Evolutionary conservation across 495 filamentous ascomycete species (phyloP).

Genomic region (Xylaria intraflava): DNA sequence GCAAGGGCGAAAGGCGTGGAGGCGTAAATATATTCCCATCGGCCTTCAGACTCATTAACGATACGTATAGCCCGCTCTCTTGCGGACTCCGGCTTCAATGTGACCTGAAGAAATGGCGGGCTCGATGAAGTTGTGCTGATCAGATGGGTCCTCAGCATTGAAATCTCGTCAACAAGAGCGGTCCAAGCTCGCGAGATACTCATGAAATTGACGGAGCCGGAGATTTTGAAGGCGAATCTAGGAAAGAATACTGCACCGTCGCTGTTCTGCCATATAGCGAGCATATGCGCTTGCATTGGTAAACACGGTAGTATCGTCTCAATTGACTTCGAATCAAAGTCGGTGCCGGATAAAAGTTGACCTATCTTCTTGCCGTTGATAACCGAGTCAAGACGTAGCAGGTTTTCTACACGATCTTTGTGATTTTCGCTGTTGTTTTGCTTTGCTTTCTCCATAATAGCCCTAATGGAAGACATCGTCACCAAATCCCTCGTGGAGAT

Average conservation of each 20-base stretch:
- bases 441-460: conserved; percentile 35
- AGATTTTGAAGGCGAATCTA: conserved; percentile 49
- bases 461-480: conserved; percentile 52
- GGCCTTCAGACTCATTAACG: not conserved
- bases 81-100: conserved; percentile 26
- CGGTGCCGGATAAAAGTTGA: conserved; percentile 18
- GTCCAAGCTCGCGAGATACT: conserved; percentile 49
- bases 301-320: conserved; percentile 58
- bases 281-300: conserved; percentile 65
- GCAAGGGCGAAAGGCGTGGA: conserved; percentile 13
- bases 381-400: conserved; percentile 6
- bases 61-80: not conserved
- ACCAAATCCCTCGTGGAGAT: conserved; percentile 62
- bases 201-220: conserved; percentile 27
- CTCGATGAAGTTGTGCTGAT: conserved; percentile 36
- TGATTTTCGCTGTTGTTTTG: conserved; percentile 6
- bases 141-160: conserved; percentile 59
- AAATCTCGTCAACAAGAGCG: conserved; percentile 42
- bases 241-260: conserved; percentile 55
- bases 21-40: conserved; percentile 11
- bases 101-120: conserved; percentile 49
- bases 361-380: conserved; percentile 29
- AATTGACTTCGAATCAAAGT: conserved; percentile 34
- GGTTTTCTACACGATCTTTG: not conserved
- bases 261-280: conserved; percentile 62